These are phyloP conservation scores for Kwoniella sp. DNA, from an alignment of 768 basidiomycete genomes.

Conservation along the genomic window DNA sequence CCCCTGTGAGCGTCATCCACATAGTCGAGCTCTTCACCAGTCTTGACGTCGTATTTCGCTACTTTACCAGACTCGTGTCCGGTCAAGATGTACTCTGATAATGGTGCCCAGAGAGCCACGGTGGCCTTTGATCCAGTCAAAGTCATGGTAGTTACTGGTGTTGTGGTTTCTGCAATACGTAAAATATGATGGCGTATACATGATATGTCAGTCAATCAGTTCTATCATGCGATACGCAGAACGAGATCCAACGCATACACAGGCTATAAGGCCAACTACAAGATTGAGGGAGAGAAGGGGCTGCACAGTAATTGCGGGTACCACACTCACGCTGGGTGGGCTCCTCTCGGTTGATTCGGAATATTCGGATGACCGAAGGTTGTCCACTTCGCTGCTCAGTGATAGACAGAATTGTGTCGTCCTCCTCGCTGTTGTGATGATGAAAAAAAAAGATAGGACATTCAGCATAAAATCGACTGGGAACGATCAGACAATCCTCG, in stretches of 20 bases:
- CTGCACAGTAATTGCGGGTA: no score
- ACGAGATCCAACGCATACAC: no score
- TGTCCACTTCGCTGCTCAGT: slow-evolving; percentile 96
- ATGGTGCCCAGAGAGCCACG: slow-evolving; percentile 85
- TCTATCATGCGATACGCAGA: neutral
- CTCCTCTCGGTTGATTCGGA: slow-evolving; percentile 81
- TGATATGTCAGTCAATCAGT: neutral
- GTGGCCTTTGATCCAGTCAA: slow-evolving; percentile 95
- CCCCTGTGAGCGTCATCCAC: slow-evolving; percentile 80
- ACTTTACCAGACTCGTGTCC: slow-evolving; percentile 97
- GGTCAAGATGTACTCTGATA: slow-evolving; percentile 77
- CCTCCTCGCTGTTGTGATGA: slow-evolving; percentile 40
- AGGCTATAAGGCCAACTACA: no score
- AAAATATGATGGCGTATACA: neutral
- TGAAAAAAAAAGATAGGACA: neutral
- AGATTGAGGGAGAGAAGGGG: no score
- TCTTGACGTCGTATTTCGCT: slow-evolving; percentile 82
- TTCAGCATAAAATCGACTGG: neutral
- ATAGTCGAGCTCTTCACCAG: slow-evolving; percentile 76
- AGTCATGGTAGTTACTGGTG: slow-evolving; percentile 77
- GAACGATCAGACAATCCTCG: neutral
- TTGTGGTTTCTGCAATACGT: slow-evolving; percentile 65
- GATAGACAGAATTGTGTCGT: slow-evolving; percentile 76
- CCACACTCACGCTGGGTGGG: slow-evolving; percentile 67
- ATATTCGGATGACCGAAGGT: slow-evolving; percentile 86